phyloP scores from a whole-genome alignment of 1,139 yeast genomes.

The Saccharomyces pastorianus region DNA sequence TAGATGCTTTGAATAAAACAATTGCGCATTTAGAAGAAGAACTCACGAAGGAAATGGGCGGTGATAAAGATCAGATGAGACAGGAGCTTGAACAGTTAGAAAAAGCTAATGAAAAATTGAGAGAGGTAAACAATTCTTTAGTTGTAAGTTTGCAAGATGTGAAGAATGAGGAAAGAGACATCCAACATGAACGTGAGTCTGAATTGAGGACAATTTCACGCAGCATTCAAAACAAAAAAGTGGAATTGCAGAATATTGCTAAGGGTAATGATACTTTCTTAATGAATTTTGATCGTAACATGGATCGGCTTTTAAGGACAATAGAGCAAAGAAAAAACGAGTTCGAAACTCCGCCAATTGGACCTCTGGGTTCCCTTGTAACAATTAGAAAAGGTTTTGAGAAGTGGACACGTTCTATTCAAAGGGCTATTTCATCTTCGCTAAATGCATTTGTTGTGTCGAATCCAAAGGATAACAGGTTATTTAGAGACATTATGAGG shows the following conservation, averaged over 20 bases:
- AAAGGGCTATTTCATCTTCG: constrained; percentile 41
- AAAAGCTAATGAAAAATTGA: constrained; percentile 12
- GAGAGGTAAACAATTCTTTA: constrained; percentile 10
- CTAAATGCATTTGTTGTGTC: constrained; percentile 63
- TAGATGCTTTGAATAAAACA: constrained; percentile 34
- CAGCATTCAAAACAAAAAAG: constrained; percentile 11
- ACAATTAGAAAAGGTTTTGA: constrained; percentile 47
- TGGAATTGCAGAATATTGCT: constrained; percentile 15
- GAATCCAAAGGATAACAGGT: constrained; percentile 50
- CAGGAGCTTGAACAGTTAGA: constrained; percentile 13
- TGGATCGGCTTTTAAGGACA: constrained; percentile 37
- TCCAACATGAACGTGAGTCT: constrained; percentile 9
- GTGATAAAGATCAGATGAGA: constrained; percentile 23
- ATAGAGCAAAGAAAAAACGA: constrained; percentile 32
- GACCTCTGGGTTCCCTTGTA: constrained; percentile 70
- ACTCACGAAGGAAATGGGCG: constrained; percentile 26
- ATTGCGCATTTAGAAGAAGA: constrained; percentile 36
- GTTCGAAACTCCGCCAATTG: constrained; percentile 54
- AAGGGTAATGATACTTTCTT: constrained; percentile 22
- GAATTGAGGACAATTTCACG: constrained; percentile 11
- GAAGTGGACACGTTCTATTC: constrained; percentile 59
- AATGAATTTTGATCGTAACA: constrained; percentile 42
- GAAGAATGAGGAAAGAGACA: constrained; percentile 12
- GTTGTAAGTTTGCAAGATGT: constrained; percentile 15
- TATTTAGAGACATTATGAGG: constrained; percentile 40